Evolutionary conservation across 2,329 filamentous ascomycete genomes (phyloP), one percentile per base, ranked within the genome.

Genomic region (Exophiala sp.): DNA sequence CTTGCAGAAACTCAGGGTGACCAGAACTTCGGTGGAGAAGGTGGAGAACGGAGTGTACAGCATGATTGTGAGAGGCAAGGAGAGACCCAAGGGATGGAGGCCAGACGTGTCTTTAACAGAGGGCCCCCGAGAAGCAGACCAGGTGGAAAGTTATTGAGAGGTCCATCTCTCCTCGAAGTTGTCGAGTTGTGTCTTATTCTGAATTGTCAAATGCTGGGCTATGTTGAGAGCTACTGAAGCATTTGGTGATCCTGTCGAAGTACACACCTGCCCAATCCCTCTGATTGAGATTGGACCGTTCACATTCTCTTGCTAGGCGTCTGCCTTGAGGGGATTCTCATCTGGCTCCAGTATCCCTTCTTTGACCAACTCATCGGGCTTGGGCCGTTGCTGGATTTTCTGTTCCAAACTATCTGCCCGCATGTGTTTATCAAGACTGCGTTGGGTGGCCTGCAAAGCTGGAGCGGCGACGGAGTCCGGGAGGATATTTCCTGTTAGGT

Each of bases 11-110:
- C 80, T 88, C 70, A 81, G 83, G 34, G 85, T 90, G 1, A 95
- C 96, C 86, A 79, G 83, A 62, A 80, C 80, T 64, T 94, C 88
- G 66, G 89, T 98, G 21, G 83, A 85, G 64, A 98, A 98, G 75
- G 93, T 98, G 9, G 93, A 98, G 76, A 83, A 81, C 58, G 80
- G 91, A 19, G 82, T 89, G 23, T 98, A 97, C 67, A 88, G 89
- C 2, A 80, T 96, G 59, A 81, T 85, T 23, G 86, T 98, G 18
- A 77, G 93, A 45, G 91, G 91, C 0, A 86, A 84, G 45, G 93
- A 98, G 73, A 74, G 89, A 55, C 91, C 91, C 0, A 87, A 85
- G 64, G 91, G 91, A 0, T 97, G 91, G 91, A 79, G 93, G 64
- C 91, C 90, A 2, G 90, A 95, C 64, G 42, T 37, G 13, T 42